phyloP scores from a whole-genome alignment of 139 green algal species.

The Micractinium conductrix region DNA sequence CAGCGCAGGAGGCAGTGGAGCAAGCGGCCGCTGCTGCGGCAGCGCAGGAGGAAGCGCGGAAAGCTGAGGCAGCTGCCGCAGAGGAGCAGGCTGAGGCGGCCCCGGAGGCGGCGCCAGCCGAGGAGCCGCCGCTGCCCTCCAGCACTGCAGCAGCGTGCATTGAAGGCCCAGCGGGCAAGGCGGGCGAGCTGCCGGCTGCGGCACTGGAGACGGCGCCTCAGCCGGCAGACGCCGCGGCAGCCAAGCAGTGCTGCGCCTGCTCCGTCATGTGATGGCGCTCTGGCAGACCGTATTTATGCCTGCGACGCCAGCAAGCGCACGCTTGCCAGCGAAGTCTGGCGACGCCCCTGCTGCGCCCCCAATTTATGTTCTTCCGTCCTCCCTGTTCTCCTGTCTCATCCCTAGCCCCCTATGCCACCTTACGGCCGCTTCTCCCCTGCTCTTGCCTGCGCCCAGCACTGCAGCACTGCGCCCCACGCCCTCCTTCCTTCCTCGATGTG shows the following conservation, averaged over 20 bases:
- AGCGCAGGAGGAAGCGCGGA: neutral
- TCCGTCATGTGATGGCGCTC: constrained; percentile 12
- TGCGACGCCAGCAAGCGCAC: too few species aligned
- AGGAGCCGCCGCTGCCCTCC: constrained; percentile 19
- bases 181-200: neutral
- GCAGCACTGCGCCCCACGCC: neutral
- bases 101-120: neutral
- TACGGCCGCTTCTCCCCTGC: neutral
- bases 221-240: neutral
- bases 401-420: neutral
- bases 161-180: neutral
- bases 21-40: neutral
- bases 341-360: too few species aligned
- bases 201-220: neutral
- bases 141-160: constrained; percentile 12
- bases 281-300: too few species aligned
- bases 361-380: too few species aligned
- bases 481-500: neutral
- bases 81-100: neutral
- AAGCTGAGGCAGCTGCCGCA: neutral
- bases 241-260: constrained; percentile 33
- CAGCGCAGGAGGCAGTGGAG: neutral
- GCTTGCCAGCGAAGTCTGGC: too few species aligned
- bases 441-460: neutral
- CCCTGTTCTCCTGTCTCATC: neutral